phyloP scores from a whole-genome alignment of 805 yeast species.

The Schwanniomyces polymorphus region DNA sequence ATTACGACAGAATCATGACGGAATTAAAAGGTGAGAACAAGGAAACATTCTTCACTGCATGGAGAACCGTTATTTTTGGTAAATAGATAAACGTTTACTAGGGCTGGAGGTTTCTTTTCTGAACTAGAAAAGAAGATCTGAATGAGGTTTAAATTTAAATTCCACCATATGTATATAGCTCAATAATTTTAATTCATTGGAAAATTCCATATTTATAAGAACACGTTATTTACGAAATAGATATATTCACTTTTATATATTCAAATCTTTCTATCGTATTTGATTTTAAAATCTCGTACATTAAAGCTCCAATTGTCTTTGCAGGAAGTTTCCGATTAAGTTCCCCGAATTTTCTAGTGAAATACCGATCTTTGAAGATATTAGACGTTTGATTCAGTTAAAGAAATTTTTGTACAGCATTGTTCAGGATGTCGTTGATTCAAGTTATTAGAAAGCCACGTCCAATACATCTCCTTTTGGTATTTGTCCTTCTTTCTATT shows the following conservation, averaged over 20 bases:
- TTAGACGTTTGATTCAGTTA: too few relatives aligned
- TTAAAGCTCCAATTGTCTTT: not conserved
- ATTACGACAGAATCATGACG: constrained; percentile 66
- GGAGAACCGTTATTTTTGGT: constrained; percentile 77
- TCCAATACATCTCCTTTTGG: constrained; percentile 8
- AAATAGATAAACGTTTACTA: constrained; percentile 33
- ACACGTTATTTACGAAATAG: not conserved
- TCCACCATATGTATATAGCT: not conserved
- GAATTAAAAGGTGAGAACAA: constrained; percentile 73
- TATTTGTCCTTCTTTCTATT: constrained; percentile 2
- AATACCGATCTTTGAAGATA: not conserved
- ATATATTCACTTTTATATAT: not conserved
- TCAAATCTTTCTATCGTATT: too few relatives aligned
- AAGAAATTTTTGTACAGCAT: not conserved
- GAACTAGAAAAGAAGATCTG: not conserved
- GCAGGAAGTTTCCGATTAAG: not conserved
- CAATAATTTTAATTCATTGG: not conserved
- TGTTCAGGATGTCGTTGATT: constrained; percentile 7
- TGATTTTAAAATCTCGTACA: not conserved
- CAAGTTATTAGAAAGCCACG: constrained; percentile 10
- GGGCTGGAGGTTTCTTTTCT: too few relatives aligned
- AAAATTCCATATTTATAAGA: not conserved
- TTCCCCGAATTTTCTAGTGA: not conserved
- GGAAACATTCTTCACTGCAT: constrained; percentile 63
- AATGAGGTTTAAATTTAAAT: not conserved